phyloP scores from a whole-genome alignment of 2,329 filamentous ascomycete genomes.

The Pyrenophora graminea region DNA sequence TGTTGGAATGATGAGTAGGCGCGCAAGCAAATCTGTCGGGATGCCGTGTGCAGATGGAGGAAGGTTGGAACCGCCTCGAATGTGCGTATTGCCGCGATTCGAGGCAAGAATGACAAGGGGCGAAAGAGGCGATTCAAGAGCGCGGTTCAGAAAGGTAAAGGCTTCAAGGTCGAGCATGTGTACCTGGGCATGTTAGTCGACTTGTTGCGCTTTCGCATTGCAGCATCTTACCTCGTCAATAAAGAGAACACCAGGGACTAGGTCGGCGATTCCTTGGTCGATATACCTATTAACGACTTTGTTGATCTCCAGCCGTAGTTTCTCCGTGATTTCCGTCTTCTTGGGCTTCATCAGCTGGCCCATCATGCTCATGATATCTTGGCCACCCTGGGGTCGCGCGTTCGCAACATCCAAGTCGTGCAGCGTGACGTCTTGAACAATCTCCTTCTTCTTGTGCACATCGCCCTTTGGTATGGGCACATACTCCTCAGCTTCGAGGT shows the following conservation, averaged over 20 bases:
- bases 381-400: constrained; percentile 89
- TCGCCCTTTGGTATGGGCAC: constrained; percentile 98
- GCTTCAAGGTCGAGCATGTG: constrained; percentile 99
- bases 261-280: constrained; percentile 94
- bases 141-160: constrained; percentile 98
- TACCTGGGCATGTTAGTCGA: constrained; percentile 61
- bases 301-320: constrained; percentile 94
- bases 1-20: constrained; percentile 94
- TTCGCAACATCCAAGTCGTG: constrained; percentile 97
- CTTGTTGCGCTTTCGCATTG: background rate
- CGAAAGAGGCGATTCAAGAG: constrained; percentile 91
- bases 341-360: constrained; percentile 99
- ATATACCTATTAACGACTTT: constrained; percentile 99
- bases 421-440: constrained; percentile 96
- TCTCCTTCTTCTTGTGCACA: constrained; percentile 99
- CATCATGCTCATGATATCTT: constrained; percentile 99
- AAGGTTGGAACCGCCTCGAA: constrained; percentile 76
- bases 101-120: constrained; percentile 97
- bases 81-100: constrained; percentile 91
- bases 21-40: constrained; percentile 88
- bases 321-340: constrained; percentile 99
- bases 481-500: constrained; percentile 98
- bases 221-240: constrained; percentile 83
- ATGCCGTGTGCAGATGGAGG: constrained; percentile 81
- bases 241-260: constrained; percentile 97